These are phyloP conservation scores for Eremochloa ophiuroides DNA, from an alignment of 176 grass and related monocot species.

Conservation along the genomic window DNA sequence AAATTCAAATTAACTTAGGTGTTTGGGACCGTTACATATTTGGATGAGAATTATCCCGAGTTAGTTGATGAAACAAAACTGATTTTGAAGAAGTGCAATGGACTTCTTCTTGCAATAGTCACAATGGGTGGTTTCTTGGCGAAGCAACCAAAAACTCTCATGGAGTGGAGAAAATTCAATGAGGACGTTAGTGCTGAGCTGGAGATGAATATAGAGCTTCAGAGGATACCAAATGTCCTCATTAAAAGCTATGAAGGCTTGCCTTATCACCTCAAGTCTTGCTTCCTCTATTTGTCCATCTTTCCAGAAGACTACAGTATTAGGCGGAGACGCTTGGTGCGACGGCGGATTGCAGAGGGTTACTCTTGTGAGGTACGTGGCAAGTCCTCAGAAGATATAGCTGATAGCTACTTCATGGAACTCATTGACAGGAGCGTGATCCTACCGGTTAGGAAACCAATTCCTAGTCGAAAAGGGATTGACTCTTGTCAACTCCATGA, in stretches of 20 bases:
- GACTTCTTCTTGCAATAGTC: conserved; percentile 37
- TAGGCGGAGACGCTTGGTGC: neutral
- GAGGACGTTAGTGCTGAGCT: conserved; percentile 17
- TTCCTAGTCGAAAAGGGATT: neutral
- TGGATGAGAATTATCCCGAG: neutral
- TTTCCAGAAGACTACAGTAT: conserved; percentile 28
- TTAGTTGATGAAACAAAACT: neutral
- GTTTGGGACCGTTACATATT: neutral
- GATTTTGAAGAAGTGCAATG: conserved; percentile 26
- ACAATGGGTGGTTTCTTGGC: conserved; percentile 28
- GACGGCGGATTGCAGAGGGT: too few relatives aligned
- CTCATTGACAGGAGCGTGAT: conserved; percentile 20
- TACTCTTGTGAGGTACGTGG: neutral
- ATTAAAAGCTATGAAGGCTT: conserved; percentile 30
- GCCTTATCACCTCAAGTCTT: conserved; percentile 37
- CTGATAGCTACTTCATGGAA: too few relatives aligned
- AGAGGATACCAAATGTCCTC: neutral
- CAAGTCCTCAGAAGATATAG: neutral
- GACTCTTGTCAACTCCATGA: conserved; percentile 26
- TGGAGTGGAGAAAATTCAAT: conserved; percentile 3
- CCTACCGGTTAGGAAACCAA: neutral
- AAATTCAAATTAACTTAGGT: neutral
- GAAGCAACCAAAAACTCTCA: neutral
- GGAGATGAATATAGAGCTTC: neutral
- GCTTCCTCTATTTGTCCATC: conserved; percentile 24